A percentile compares a stretch with the other conserved stretches of the same genome.
phyloP scores from a whole-genome alignment of 495 filamentous ascomycete genomes.

The Neurospora hispaniola region DNA sequence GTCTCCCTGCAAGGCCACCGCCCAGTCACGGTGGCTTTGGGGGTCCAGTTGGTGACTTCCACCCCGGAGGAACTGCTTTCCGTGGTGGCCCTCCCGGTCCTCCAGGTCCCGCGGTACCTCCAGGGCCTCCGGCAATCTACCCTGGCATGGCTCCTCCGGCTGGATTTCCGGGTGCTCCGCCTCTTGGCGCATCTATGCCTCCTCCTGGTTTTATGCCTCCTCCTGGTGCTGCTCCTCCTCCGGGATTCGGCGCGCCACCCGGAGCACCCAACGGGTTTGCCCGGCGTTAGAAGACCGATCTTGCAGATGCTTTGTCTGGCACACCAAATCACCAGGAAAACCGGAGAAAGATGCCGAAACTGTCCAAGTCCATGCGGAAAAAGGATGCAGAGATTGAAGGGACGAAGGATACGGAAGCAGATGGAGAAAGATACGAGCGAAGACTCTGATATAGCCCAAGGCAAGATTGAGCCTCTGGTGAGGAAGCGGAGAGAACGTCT shows the following conservation, averaged over 20 bases:
- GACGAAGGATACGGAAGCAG: background rate
- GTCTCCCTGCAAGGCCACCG: constrained; percentile 68
- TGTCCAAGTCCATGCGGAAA: background rate
- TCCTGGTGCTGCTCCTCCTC: constrained; percentile 8
- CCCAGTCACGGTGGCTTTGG: constrained; percentile 70
- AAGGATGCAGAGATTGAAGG: background rate
- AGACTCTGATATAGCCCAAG: background rate
- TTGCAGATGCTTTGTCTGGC: background rate
- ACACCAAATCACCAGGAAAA: background rate
- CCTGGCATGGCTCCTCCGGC: constrained; percentile 19
- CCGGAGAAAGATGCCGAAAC: background rate
- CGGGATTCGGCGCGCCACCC: constrained; percentile 13
- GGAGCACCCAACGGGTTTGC: constrained; percentile 11
- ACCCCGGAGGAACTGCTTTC: constrained; percentile 23
- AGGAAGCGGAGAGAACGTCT: background rate
- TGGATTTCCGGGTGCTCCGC: constrained; percentile 21
- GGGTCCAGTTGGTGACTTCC: constrained; percentile 56
- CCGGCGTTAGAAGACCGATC: constrained; percentile 6
- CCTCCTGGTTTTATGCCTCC: constrained; percentile 23
- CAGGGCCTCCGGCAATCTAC: constrained; percentile 11
- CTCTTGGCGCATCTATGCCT: constrained; percentile 18
- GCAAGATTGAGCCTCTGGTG: background rate
- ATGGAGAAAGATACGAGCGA: background rate
- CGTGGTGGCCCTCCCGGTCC: constrained; percentile 10
- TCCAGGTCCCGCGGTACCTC: constrained; percentile 2